These are phyloP conservation scores for Oropetium thomaeum DNA, from an alignment of 176 grass and related monocot genomes.

Conservation along the genomic window DNA sequence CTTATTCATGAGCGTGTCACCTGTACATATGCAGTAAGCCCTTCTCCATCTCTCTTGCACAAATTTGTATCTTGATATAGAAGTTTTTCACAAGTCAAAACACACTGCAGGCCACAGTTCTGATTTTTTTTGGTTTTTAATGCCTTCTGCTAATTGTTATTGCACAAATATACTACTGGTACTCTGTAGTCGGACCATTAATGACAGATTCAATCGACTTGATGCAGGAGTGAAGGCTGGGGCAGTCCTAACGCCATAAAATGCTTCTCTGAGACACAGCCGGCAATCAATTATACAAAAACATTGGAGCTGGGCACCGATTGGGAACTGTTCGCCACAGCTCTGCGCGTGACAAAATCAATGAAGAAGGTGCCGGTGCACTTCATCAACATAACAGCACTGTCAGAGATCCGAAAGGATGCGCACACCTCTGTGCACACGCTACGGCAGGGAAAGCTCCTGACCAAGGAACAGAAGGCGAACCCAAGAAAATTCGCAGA, in stretches of 20 bases:
- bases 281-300: conserved; percentile 52
- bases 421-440: conserved; percentile 90
- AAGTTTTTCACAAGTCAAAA: no score
- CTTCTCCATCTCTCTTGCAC: not conserved
- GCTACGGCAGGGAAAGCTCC: conserved; percentile 73
- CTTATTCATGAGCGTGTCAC: conserved; percentile 92
- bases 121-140: not conserved
- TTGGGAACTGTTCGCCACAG: conserved; percentile 62
- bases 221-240: conserved; percentile 71
- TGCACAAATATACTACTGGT: not conserved
- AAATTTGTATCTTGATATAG: not conserved
- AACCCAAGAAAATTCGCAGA: conserved; percentile 69
- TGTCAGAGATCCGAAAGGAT: conserved; percentile 92
- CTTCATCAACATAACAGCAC: conserved; percentile 78
- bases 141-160: not conserved
- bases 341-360: conserved; percentile 45
- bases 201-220: conserved; percentile 12
- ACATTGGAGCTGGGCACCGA: conserved; percentile 76
- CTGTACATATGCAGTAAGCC: conserved; percentile 76
- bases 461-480: conserved; percentile 64
- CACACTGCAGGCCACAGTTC: no score
- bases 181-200: not conserved
- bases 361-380: conserved; percentile 68
- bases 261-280: conserved; percentile 82
- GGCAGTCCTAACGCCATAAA: conserved; percentile 72